These are phyloP conservation scores for Pseudomonodictys pantanalensis DNA, from an alignment of 495 filamentous ascomycete species.

Conservation along the genomic window DNA sequence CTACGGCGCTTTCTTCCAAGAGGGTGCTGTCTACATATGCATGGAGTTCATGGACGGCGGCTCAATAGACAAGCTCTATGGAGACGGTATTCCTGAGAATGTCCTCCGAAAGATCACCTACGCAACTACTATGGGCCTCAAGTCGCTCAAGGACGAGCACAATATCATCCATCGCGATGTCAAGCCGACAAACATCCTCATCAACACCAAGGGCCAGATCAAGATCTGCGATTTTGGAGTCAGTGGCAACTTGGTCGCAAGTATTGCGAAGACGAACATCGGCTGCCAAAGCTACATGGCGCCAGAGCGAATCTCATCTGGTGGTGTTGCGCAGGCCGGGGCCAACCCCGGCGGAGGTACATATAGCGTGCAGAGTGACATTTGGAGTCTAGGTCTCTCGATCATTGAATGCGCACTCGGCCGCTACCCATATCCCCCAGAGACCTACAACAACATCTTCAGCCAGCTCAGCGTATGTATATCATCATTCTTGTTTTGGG, in stretches of 20 bases:
- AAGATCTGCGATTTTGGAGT: constrained; percentile 99
- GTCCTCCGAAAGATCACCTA: constrained; percentile 88
- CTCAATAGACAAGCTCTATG: constrained; percentile 96
- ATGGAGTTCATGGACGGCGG: constrained; percentile 99
- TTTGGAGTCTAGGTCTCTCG: constrained; percentile 92
- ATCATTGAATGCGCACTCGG: constrained; percentile 97
- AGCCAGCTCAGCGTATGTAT: constrained; percentile 89
- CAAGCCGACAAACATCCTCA: constrained; percentile 95
- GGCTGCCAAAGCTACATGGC: constrained; percentile 99
- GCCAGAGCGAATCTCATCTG: constrained; percentile 87
- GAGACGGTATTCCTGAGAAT: constrained; percentile 85
- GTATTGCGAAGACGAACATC: constrained; percentile 98
- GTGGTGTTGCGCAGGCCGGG: constrained; percentile 72
- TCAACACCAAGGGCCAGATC: constrained; percentile 84
- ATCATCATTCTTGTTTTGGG: neutral
- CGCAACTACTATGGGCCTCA: constrained; percentile 88
- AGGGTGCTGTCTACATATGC: constrained; percentile 98
- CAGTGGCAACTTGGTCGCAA: constrained; percentile 92
- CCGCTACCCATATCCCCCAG: constrained; percentile 92
- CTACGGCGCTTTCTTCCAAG: constrained; percentile 98
- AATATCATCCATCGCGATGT: constrained; percentile 99
- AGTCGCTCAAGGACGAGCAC: constrained; percentile 93
- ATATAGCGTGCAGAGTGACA: constrained; percentile 96
- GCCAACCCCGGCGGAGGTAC: constrained; percentile 72
- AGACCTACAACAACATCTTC: constrained; percentile 98